Evolutionary conservation across 1,284 basidiomycete genomes (phyloP), one percentile per base, ranked within the genome.

Genomic region (Ceratobasidium sp.): DNA sequence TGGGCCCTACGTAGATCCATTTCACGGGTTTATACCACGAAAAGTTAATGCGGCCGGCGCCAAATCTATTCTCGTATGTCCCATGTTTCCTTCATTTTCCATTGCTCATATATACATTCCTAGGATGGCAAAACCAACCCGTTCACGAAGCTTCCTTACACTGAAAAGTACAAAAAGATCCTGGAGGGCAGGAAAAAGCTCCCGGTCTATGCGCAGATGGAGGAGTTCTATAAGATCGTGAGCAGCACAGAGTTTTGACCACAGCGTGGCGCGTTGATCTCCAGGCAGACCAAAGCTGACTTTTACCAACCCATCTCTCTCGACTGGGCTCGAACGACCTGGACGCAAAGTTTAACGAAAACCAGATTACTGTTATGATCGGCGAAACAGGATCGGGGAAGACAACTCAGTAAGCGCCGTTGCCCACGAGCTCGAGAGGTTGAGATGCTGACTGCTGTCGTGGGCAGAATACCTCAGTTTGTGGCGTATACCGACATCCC

Each of bases 321-420:
- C 33, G 47, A 6, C 62, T 60, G 69, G 53, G 47, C 41, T 51
- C 27, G 60, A 48, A 48, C 27, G 47, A 64, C 33, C 6, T 11
- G 17, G 36, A 44, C 41, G 22, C 22, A 72, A 79, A 95, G 90
- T 98, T 96, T 84, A 91, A 85, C 76, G 85, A 90, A 79, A 90
- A 96, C 84, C 96, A 98, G 85, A 92, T 97, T 79, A 93, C 96
- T 62, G 91, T 99, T 75, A 94, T 99, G 90, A 95, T 98, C 78
- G 97, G 97, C 79, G 97, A 99, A 86, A 98, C 98, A 1, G 97
- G 98, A 14, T 96, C 95, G 31, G 98, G 97, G 73, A 99, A 99
- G 86, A 99, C 98, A 1, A 99, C 97, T 50, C 97, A 99, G 93
- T 95, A 81, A 80, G 90, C 83, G 80, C 79, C 41, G 29, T 47